Evolutionary conservation across 352 stramenopile species (phyloP), one percentile per base, ranked within the genome.

Genomic region (Pythium coloratum): DNA sequence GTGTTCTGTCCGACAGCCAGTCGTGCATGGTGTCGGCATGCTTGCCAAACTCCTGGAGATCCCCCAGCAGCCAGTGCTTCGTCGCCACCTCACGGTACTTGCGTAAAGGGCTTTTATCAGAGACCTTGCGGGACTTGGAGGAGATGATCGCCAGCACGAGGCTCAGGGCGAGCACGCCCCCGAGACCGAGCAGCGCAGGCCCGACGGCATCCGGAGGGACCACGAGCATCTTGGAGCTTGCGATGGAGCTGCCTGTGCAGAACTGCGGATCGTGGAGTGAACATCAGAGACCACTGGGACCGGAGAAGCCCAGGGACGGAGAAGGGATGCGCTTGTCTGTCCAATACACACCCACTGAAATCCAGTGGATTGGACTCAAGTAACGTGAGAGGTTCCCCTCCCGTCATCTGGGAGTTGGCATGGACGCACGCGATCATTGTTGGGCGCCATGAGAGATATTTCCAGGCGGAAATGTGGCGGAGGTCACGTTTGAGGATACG

Each of bases 21-120:
- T 85, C 77, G 69, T 88, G 69, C 58, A 85, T 71, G 5, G 63
- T 68, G 38, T 71, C 59, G 28, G 54, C 55, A 30, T 82, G 62
- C 49, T 62, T 53, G 26, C 40, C 62, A 13, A 72, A 65, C 18
- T 84, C 76, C 12, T 78, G 28, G 9, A 81, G 58, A 44, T 77
- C 81, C 36, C 81, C 79, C 36, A 88, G 67, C 64, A 88, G 1
- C 13, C 47, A 55, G 58, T 55, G 60, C 40, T 54, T 55, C 50
- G 14, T 44, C 16, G 9, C 51, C 36, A 16, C 3, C 9, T n/a
- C 18, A 26, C 7, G 60, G 33, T n/a, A 54, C 26, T 8, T 40
- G 18, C 10, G 28, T 14, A 20, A 8, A 1, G 16, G 8, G 47
- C 47, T 16, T 18, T 67, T 46, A 30, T 32, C 44, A 8, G 44